A percentile compares a stretch with the other conserved stretches of the same genome.
phyloP scores from a whole-genome alignment of 805 yeast species.

The Yarrowia hollandica region DNA sequence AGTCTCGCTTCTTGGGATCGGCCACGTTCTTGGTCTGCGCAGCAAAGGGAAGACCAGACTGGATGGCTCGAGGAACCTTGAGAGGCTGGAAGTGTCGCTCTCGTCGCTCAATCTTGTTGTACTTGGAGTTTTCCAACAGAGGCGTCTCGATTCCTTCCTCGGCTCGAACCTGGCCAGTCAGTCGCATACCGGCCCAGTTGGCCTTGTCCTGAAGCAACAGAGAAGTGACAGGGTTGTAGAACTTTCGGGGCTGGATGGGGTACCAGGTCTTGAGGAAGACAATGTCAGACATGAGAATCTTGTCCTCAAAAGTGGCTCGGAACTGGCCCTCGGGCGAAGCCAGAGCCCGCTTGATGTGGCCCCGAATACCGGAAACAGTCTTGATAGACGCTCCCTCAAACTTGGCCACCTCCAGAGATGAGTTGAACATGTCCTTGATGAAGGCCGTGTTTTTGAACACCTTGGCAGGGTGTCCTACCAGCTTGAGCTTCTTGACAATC shows the following conservation, averaged over 20 bases:
- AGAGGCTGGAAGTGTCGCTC: conserved; percentile 86
- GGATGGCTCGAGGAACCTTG: conserved; percentile 78
- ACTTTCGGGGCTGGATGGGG: conserved; percentile 85
- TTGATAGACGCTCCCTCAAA: conserved; percentile 97
- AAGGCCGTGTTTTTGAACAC: conserved; percentile 95
- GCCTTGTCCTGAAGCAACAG: conserved; percentile 70
- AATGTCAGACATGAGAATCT: conserved; percentile 78
- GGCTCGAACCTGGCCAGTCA: conserved; percentile 91
- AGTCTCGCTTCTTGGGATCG: conserved; percentile 49
- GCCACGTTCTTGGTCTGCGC: conserved; percentile 78
- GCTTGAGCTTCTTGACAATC: conserved; percentile 91
- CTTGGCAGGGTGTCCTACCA: conserved; percentile 93
- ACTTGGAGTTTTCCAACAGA: conserved; percentile 51
- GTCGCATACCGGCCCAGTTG: conserved; percentile 95
- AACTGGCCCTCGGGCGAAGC: conserved; percentile 93
- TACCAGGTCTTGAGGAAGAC: conserved; percentile 94
- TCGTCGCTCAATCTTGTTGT: conserved; percentile 74
- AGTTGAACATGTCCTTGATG: conserved; percentile 92
- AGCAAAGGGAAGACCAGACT: conserved; percentile 80
- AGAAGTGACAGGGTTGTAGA: conserved; percentile 95
- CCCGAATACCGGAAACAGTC: conserved; percentile 96
- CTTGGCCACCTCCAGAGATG: conserved; percentile 91
- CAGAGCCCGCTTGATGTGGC: conserved; percentile 93
- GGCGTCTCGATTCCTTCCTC: conserved; percentile 68
- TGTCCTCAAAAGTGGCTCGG: conserved; percentile 97